A percentile compares a stretch with the other conserved stretches of the same genome.
These are phyloP conservation scores for Aspergillus sp. DNA, from an alignment of 2,329 filamentous ascomycete genomes.

Conservation along the genomic window DNA sequence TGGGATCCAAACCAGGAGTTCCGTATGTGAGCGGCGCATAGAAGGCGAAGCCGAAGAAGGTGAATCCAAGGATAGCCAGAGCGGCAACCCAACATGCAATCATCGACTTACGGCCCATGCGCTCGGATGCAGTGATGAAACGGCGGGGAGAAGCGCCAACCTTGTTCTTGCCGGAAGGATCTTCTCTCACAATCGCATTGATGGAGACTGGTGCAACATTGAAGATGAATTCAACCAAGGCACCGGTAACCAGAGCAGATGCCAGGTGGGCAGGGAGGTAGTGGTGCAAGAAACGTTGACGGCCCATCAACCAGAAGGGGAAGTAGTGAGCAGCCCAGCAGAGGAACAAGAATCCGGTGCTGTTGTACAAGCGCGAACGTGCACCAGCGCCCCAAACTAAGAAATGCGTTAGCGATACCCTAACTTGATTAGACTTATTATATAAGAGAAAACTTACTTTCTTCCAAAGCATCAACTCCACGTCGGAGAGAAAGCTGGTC, in stretches of 20 bases:
- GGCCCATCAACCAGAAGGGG: conserved; percentile 96
- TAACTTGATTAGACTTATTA: neutral
- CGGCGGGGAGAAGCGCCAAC: conserved; percentile 40
- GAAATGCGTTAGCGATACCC: conserved; percentile 26
- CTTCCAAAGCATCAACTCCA: conserved; percentile 87
- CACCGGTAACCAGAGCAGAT: conserved; percentile 82
- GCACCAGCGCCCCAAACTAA: conserved; percentile 59
- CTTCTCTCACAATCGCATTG: conserved; percentile 43
- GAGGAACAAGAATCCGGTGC: conserved; percentile 97
- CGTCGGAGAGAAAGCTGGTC: conserved; percentile 91
- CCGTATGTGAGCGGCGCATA: conserved; percentile 96
- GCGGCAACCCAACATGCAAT: conserved; percentile 74
- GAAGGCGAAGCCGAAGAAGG: conserved; percentile 79
- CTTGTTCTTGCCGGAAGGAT: conserved; percentile 38
- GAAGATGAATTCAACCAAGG: conserved; percentile 93
- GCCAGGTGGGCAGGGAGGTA: conserved; percentile 94
- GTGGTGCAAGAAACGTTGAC: conserved; percentile 96
- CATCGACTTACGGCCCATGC: conserved; percentile 74
- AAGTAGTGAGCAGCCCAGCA: conserved; percentile 97
- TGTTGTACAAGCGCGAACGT: conserved; percentile 93
- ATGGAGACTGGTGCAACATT: conserved; percentile 66
- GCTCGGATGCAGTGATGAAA: conserved; percentile 74
- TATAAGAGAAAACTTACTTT: conserved; percentile 61
- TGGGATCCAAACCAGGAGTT: conserved; percentile 77
- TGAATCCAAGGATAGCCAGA: conserved; percentile 61